Percentiles rank a stretch among this genome's conserved stretches.
phyloP scores from a whole-genome alignment of 768 basidiomycete genomes.

The Xerocomus brunneocitrinus region DNA sequence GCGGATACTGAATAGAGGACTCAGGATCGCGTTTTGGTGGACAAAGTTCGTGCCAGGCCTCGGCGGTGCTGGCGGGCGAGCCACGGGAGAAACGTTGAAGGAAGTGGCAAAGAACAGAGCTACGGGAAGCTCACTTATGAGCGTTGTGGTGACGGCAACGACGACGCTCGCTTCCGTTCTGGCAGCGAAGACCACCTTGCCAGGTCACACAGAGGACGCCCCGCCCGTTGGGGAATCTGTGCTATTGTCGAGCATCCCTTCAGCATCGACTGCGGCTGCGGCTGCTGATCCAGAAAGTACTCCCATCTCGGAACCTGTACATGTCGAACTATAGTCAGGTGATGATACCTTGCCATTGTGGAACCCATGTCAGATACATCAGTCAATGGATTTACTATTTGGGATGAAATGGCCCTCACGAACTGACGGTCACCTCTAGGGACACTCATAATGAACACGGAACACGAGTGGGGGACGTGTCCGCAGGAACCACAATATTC shows the following conservation, averaged over 20 bases:
- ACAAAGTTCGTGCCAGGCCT: slow-evolving; percentile 59
- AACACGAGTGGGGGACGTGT: background rate
- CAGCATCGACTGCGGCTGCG: background rate
- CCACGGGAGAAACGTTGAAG: slow-evolving; percentile 2
- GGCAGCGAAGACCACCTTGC: slow-evolving; percentile 2
- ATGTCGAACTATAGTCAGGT: slow-evolving; percentile 16
- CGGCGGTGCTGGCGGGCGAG: slow-evolving; percentile 2
- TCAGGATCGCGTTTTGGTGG: slow-evolving; percentile 87
- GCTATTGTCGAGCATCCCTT: background rate
- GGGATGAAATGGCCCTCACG: background rate
- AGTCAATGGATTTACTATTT: background rate
- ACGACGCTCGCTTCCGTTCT: slow-evolving; percentile 10
- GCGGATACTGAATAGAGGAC: slow-evolving; percentile 72
- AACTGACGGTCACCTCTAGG: background rate
- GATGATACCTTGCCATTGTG: background rate
- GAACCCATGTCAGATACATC: background rate
- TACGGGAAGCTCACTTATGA: slow-evolving; percentile 4
- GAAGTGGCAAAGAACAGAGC: slow-evolving; percentile 1
- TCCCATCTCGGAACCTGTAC: slow-evolving; percentile 2
- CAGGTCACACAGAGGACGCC: background rate
- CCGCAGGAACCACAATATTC: no score
- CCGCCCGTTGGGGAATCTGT: background rate
- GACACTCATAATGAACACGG: no score
- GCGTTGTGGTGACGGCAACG: slow-evolving; percentile 2
- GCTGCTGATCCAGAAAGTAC: slow-evolving; percentile 1